Evolutionary conservation across 2,329 filamentous ascomycete genomes (phyloP), one percentile per base, ranked within the genome.

Genomic region (Phialophora macrospora): DNA sequence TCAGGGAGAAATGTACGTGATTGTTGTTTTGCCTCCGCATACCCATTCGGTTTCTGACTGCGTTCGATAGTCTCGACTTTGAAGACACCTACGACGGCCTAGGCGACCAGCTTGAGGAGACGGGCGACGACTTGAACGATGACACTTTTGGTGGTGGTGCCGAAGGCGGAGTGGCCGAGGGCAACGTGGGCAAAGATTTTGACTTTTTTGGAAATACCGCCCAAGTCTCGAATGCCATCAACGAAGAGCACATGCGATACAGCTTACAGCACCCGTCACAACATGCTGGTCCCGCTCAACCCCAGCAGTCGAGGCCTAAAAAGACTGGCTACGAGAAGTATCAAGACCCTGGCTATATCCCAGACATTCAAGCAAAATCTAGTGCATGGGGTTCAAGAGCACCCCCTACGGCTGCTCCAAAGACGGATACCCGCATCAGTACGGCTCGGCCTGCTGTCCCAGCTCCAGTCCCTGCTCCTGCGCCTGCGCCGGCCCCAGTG

Each of bases 61-160:
- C 82, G 80, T 76, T 84, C n/a, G 62, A 4, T 72, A 90, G 88
- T 62, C 85, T 91, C 73, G 91, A 98, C 73, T 99, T 98, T 73
- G 95, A 99, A 73, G 93, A 99, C 76, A 98, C 94, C 44, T 98
- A 98, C 76, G 95, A 99, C 78, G 94, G 94, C 20, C 83, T 99
- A 48, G 95, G 93, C 63, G 91, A 97, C 75, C 88, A 91, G 77
- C 88, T 99, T 41, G 89, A 97, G 74, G 94, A 99, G 76, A 89
- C 91, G 22, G 91, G 94, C 74, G 95, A 99, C 82, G 92, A 86
- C 58, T 92, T 97, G 84, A 99, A 99, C 78, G 92, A 98, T 73
- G 95, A 98, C 76, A 99, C 95, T 1, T 99, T 99, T 76, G 91
- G 86, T 66, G 79, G 78, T 64, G 84, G 82, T 64, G 79, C 78